phyloP scores from a whole-genome alignment of 345 rosid species.

The Anastatica hierochuntica region DNA sequence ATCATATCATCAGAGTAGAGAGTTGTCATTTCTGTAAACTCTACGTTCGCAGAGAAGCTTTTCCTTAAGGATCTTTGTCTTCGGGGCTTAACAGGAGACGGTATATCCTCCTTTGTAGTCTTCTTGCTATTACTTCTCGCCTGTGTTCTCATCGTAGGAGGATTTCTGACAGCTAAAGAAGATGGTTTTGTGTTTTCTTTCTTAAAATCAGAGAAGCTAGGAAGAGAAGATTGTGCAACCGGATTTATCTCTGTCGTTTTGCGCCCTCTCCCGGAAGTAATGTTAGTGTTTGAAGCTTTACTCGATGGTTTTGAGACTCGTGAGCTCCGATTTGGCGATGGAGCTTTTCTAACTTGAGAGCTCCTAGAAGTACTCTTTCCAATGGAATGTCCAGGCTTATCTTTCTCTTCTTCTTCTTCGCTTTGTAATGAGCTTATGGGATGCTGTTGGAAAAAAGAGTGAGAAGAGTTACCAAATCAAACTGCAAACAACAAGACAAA shows the following conservation, averaged over 20 bases:
- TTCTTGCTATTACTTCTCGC: constrained; percentile 54
- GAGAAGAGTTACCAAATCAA: constrained; percentile 26
- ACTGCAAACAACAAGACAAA: no score
- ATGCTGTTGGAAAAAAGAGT: constrained; percentile 43
- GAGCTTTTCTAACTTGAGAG: constrained; percentile 42
- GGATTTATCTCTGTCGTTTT: constrained; percentile 42
- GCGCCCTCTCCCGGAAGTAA: constrained; percentile 44
- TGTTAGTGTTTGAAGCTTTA: constrained; percentile 43
- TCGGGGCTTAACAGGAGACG: constrained; percentile 37
- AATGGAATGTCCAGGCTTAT: constrained; percentile 36
- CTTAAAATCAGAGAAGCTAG: constrained; percentile 72
- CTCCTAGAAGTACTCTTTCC: constrained; percentile 44
- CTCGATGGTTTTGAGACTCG: constrained; percentile 43
- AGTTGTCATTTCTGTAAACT: constrained; percentile 45
- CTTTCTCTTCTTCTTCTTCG: constrained; percentile 63
- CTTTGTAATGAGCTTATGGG: constrained; percentile 49
- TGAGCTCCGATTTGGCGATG: constrained; percentile 38
- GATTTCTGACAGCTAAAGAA: constrained; percentile 42
- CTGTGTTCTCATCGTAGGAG: constrained; percentile 34
- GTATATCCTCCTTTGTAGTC: constrained; percentile 46
- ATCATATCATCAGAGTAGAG: constrained; percentile 38
- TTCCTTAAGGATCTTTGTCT: constrained; percentile 53
- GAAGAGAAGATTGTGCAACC: constrained; percentile 57
- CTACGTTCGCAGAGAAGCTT: constrained; percentile 47
- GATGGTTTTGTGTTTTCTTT: constrained; percentile 84